phyloP scores from a whole-genome alignment of 441 rosid species.

The Flueggea neowawraea region DNA sequence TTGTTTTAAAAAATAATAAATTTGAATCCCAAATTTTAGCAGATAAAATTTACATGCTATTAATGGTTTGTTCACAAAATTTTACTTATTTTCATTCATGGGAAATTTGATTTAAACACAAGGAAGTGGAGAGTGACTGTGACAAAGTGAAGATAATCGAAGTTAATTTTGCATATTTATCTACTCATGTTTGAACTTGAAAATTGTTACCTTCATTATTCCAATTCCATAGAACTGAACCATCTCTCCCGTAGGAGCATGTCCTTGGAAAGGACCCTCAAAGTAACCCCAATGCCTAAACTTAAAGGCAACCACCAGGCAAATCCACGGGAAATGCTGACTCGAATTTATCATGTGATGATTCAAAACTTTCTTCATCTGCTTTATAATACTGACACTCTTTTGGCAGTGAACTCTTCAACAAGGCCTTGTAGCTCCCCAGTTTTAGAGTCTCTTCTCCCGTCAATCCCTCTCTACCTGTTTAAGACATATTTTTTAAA shows the following conservation, averaged over 20 bases:
- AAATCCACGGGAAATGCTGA: slow-evolving; percentile 82
- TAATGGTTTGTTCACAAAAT: too few relatives aligned
- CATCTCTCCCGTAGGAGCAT: slow-evolving; percentile 61
- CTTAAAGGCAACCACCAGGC: slow-evolving; percentile 66
- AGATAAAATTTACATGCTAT: too few relatives aligned
- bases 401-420: slow-evolving; percentile 57
- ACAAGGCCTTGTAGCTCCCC: slow-evolving; percentile 69
- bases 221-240: slow-evolving; percentile 52
- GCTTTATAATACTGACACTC: slow-evolving; percentile 59
- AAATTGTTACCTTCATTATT: slow-evolving; percentile 37
- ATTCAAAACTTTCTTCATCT: slow-evolving; percentile 66
- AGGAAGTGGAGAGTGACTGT: too few relatives aligned
- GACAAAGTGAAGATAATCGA: too few relatives aligned
- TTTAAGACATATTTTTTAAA: too few relatives aligned
- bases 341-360: slow-evolving; percentile 58
- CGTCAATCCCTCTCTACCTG: slow-evolving; percentile 62
- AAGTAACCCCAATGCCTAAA: slow-evolving; percentile 91
- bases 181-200: background rate
- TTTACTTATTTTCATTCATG: too few relatives aligned
- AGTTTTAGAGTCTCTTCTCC: slow-evolving; percentile 59
- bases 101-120: too few relatives aligned
- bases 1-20: too few relatives aligned
- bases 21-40: too few relatives aligned
- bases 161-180: background rate
- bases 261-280: slow-evolving; percentile 72